Evolutionary conservation across 768 basidiomycete genomes (phyloP).

Genomic region (Xerocomellus chrysenteron): DNA sequence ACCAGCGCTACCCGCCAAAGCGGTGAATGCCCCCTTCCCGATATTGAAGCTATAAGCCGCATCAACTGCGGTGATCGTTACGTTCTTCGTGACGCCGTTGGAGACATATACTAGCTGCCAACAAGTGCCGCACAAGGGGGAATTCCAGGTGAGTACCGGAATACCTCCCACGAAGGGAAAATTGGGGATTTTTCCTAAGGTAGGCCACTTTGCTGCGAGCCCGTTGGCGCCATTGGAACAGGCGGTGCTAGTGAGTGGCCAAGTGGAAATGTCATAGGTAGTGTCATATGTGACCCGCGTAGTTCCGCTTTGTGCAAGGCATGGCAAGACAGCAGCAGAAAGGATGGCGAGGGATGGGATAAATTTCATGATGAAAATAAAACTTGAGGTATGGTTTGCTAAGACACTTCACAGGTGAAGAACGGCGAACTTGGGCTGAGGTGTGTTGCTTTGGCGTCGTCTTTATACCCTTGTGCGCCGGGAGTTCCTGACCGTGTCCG

Average conservation of each 20-base stretch:
- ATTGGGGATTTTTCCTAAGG: slow-evolving; percentile 33
- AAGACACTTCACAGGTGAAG: neutral
- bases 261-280: neutral
- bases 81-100: neutral
- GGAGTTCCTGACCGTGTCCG: neutral
- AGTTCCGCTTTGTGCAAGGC: neutral
- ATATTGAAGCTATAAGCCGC: neutral
- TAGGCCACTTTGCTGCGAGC: slow-evolving; percentile 32
- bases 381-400: neutral
- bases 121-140: slow-evolving; percentile 56
- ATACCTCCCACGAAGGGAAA: slow-evolving; percentile 37
- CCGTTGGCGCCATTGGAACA: slow-evolving; percentile 20
- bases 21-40: neutral
- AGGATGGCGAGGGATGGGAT: neutral
- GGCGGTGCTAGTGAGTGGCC: slow-evolving; percentile 24
- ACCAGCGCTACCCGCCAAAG: neutral
- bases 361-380: neutral
- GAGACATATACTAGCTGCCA: slow-evolving; percentile 33
- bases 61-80: neutral
- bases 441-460: too few species aligned
- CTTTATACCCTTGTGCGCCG: neutral
- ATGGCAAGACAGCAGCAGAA: neutral
- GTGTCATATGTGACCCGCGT: neutral
- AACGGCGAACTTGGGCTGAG: neutral
- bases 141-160: slow-evolving; percentile 40